Conservation (phyloP, 257 asterid genomes). For the Solanum verrucosum region DNA sequence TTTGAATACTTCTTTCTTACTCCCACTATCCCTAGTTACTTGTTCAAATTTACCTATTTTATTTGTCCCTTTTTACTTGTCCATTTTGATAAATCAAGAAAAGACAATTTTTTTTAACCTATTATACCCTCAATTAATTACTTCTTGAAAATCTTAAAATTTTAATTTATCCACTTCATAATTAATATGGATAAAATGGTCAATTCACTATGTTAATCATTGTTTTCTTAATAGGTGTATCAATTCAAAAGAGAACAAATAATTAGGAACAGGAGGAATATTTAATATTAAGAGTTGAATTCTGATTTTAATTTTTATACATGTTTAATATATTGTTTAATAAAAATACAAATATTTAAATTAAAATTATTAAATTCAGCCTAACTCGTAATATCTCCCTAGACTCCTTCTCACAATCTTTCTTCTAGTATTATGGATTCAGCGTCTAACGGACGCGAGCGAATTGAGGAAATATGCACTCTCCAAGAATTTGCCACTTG, state of each 20-base stretch:
- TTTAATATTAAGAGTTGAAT: background rate
- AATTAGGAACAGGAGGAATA: accelerated
- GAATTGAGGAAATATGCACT: background rate
- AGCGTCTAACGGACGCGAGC: background rate
- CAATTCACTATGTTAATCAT: no score
- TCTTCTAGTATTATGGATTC: background rate
- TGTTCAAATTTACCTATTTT: no score
- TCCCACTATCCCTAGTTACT: no score
- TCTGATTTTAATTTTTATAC: background rate
- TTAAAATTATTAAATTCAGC: background rate
- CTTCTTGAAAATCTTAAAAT: background rate
- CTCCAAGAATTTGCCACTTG: conserved; percentile 1
- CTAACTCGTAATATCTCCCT: accelerated
- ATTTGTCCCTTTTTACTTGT: no score
- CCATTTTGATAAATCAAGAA: no score
- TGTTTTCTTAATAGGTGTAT: no score
- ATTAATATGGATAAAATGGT: no score
- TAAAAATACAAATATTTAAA: background rate
- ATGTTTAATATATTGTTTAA: background rate
- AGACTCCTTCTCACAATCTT: background rate
- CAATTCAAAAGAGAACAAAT: background rate
- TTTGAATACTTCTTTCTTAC: no score
- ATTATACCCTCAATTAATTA: no score
- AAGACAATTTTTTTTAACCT: no score
- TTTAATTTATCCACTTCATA: background rate